Base-by-base conservation (phyloP, 2,329 filamentous ascomycete species). In the Zymoseptoria pseudotritici region DNA sequence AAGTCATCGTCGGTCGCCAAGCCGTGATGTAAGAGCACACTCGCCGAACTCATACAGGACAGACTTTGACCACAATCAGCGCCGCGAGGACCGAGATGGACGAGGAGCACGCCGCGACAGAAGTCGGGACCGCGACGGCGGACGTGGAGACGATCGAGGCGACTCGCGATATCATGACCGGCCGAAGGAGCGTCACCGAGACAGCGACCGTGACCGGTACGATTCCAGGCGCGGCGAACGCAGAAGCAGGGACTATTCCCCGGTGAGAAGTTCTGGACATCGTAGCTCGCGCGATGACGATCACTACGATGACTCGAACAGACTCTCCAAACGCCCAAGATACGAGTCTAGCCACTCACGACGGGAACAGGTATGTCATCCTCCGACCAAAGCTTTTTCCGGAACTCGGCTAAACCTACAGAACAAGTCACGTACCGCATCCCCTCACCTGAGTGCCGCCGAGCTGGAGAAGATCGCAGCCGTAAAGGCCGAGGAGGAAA, bases 181-280 rank as follows among this genome's bases (percentile, higher is more conserved):
- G 60, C 61, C 61, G 57, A 65, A 67, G 50, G 64, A 67, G 51
- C 56, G 65, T 57, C 87, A 86, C 74, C 84, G 87, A 68, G 89
- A 91, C 56, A 80, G 86, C 72, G 86, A 84, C 73, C 83, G 83
- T 74, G 87, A 90, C 71, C 83, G 82, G 73, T 79, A 76, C 71
- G 82, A 81, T 72, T 82, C 80, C 68, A 84, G 83, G 72, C 84
- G 83, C 74, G 88, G 50, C 20, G 55, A 50, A 88, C 74, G 84
- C 68, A 83, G 82, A 74, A 29, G 54, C 46, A 58, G 62, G n/a
- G 60, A 59, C 7, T 26, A 50, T 60, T 63, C 64, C 54, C 57
- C 61, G 61, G 63, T 63, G 63, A 66, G 64, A 64, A 60, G 58
- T 50, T 50, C 46, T 13, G 58, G 54, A 53, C 53, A 55, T 50